Evolutionary conservation across 2,329 filamentous ascomycete species (phyloP), one percentile per base, ranked within the genome.

Genomic region (Raffaelea ambrosiae): DNA sequence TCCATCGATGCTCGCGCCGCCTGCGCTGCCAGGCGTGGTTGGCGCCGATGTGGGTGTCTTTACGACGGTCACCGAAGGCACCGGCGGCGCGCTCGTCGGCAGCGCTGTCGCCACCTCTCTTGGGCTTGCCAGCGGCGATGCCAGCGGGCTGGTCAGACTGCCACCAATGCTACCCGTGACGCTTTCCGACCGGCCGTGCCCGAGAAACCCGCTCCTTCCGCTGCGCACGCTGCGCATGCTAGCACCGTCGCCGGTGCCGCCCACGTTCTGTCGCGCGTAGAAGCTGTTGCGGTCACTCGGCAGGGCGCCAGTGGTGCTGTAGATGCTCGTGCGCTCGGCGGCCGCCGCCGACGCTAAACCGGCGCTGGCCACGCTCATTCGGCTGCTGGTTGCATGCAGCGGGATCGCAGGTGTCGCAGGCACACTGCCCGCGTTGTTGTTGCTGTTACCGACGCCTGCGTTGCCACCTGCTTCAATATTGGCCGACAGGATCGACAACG

Each of bases 201-300:
- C 86, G 3, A 87, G 63, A 1, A 84, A 67, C 0, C 86, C 88
- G 62, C 88, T 95, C 47, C 87, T 77, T 66, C 86, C 88, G 61
- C 88, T 95, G 48, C 87, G 77, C 66, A 86, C 88, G 61, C 88
- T 95, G 47, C 87, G 77, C 26, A 94, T 71, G 59, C 88, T 95
- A 10, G 82, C 81, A 1, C 79, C 86, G 55, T 95, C 53, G 22
- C 48, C 51, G 19, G 22, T 88, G 5, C 75, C 79, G 42, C 62
- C 60, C 20, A 62, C 60, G 44, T 46, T 53, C 50, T 57, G 59
- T 47, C 60, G 61, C 23, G 84, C 79, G 59, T 95, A 91, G 53
- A 85, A 78, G 64, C 87, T 94, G 61, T 85, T 91, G 43, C 90
- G 76, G 59, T 95, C 90, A 49, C 84, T 84, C 7, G 77, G 71